A percentile compares a stretch with the other conserved stretches of the same genome.
Conservation (phyloP, 73 alveolate species). For the Stentor coeruleus region DNA sequence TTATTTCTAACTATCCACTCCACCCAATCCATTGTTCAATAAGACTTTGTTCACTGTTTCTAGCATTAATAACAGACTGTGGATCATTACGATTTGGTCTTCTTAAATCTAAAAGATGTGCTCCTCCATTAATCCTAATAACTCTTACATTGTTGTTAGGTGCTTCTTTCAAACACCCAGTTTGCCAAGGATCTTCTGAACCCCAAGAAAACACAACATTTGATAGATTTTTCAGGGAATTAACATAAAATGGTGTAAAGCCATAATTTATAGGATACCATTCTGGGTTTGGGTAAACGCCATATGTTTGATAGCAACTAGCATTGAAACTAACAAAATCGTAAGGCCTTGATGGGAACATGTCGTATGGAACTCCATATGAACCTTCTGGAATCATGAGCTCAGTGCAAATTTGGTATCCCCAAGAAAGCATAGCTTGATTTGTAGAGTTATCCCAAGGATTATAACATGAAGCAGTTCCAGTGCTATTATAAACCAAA, state of each 20-base stretch:
- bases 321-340: not conserved
- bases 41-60: not conserved
- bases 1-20: too few relatives aligned
- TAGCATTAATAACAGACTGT: not conserved
- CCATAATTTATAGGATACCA: not conserved
- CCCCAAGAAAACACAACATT: not conserved
- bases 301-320: not conserved
- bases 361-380: not conserved
- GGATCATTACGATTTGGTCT: not conserved
- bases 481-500: not conserved
- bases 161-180: not conserved
- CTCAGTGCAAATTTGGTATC: conserved; percentile 8
- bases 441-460: not conserved
- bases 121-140: not conserved
- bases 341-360: not conserved
- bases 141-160: not conserved
- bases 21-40: not conserved
- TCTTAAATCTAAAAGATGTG: not conserved
- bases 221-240: not conserved
- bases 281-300: not conserved
- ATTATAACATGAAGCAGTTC: not conserved
- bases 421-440: too few relatives aligned
- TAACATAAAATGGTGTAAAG: not conserved
- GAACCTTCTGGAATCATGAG: not conserved
- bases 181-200: not conserved